These are phyloP conservation scores for Triticum urartu DNA, from an alignment of 176 grass and related monocot genomes.

Conservation along the genomic window DNA sequence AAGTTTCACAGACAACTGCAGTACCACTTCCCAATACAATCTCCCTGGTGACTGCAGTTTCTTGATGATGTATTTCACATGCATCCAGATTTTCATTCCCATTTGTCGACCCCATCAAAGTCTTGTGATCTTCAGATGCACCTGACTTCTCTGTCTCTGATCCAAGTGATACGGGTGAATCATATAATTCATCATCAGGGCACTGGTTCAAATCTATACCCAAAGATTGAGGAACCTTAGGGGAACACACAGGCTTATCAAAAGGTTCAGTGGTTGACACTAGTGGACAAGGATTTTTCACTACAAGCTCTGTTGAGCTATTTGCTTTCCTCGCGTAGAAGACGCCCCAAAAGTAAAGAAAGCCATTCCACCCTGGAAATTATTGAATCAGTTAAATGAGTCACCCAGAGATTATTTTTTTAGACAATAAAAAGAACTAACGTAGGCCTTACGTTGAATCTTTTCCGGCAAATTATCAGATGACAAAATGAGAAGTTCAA, in stretches of 20 bases:
- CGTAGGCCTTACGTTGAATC: slow-evolving; percentile 70
- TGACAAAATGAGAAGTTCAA: slow-evolving; percentile 88
- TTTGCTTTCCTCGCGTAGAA: slow-evolving; percentile 54
- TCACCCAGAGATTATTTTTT: slow-evolving; percentile 7
- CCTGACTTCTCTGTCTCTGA: slow-evolving; percentile 33
- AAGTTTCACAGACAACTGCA: slow-evolving; percentile 8
- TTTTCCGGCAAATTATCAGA: slow-evolving; percentile 77
- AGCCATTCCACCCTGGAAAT: slow-evolving; percentile 88
- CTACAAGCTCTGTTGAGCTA: slow-evolving; percentile 14
- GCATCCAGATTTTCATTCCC: slow-evolving; percentile 28
- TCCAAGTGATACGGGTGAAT: slow-evolving; percentile 24
- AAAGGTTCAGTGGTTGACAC: slow-evolving; percentile 25
- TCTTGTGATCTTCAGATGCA: slow-evolving; percentile 26
- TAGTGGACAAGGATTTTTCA: slow-evolving; percentile 17
- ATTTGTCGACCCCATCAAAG: slow-evolving; percentile 18
- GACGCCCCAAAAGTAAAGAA: slow-evolving; percentile 90
- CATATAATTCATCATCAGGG: slow-evolving; percentile 51
- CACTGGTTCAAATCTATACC: slow-evolving; percentile 66
- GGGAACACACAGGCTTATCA: slow-evolving; percentile 31
- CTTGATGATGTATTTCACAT: slow-evolving; percentile 24
- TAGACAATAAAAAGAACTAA: slow-evolving; percentile 18
- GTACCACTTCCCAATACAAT: slow-evolving; percentile 14
- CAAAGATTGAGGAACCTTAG: slow-evolving; percentile 47
- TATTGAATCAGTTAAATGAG: slow-evolving; percentile 33
- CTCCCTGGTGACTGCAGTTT: neutral